These are phyloP conservation scores for Thermomucor indicae-seudaticae DNA, from an alignment of 371 early-diverging fungal species.

Conservation along the genomic window DNA sequence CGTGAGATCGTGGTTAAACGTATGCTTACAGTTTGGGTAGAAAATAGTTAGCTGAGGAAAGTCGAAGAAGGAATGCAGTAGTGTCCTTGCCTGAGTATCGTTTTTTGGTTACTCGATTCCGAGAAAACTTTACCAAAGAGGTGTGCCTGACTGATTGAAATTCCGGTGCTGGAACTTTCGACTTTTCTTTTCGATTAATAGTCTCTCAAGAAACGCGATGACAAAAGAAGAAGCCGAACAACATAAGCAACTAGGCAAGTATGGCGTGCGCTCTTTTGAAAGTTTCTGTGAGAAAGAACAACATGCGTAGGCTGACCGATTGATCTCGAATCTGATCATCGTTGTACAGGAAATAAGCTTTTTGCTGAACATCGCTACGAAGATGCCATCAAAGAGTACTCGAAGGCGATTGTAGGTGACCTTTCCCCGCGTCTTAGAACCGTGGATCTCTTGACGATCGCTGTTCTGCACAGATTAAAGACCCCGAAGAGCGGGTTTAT, in stretches of 20 bases:
- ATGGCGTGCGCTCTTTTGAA: background rate
- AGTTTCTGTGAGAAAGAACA: background rate
- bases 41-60: no score
- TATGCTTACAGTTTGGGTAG: no score
- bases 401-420: conserved; percentile 63
- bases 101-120: no score
- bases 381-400: conserved; percentile 72
- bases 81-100: no score
- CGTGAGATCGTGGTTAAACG: no score
- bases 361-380: conserved; percentile 55
- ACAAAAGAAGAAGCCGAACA: conserved; percentile 1
- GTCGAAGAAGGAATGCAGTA: no score
- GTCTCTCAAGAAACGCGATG: no score
- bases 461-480: conserved; percentile 48
- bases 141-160: no score
- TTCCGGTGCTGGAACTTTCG: no score
- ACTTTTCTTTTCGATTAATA: no score
- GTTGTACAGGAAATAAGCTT: conserved; percentile 46
- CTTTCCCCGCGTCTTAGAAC: background rate
- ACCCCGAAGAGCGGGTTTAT: conserved; percentile 59
- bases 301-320: background rate
- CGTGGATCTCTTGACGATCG: background rate
- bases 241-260: conserved; percentile 1
- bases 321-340: background rate
- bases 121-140: no score